A percentile compares a stretch with the other conserved stretches of the same genome.
phyloP scores from a whole-genome alignment of 805 yeast species.

The Kodamaea restingae region DNA sequence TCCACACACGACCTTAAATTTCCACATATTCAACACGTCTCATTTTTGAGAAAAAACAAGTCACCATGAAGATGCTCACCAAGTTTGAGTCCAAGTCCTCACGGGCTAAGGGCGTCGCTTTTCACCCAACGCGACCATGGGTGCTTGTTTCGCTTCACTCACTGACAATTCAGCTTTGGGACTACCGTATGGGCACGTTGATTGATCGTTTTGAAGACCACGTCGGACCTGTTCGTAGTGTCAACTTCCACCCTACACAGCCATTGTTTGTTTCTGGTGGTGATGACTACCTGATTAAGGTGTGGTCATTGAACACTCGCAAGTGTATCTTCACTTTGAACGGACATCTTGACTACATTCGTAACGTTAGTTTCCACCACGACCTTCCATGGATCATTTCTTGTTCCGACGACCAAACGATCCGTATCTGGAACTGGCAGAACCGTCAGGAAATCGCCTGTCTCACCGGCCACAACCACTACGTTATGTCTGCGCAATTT shows the following conservation, averaged over 20 bases:
- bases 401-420: slow-evolving; percentile 96
- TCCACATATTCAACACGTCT: slow-evolving; percentile 7
- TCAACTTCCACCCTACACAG: slow-evolving; percentile 96
- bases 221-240: slow-evolving; percentile 95
- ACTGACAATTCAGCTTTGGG: slow-evolving; percentile 99
- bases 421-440: slow-evolving; percentile 99
- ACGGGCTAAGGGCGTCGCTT: slow-evolving; percentile 95
- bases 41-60: slow-evolving; percentile 7
- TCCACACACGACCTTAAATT: background rate
- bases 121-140: slow-evolving; percentile 96
- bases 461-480: slow-evolving; percentile 96
- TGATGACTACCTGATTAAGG: slow-evolving; percentile 92
- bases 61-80: slow-evolving; percentile 29
- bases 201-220: slow-evolving; percentile 97
- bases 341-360: slow-evolving; percentile 93
- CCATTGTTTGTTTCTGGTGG: slow-evolving; percentile 97
- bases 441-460: slow-evolving; percentile 96
- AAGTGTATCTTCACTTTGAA: slow-evolving; percentile 86
- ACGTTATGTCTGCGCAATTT: slow-evolving; percentile 97
- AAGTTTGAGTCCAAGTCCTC: slow-evolving; percentile 96
- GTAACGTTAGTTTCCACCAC: slow-evolving; percentile 91
- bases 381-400: slow-evolving; percentile 97
- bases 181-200: slow-evolving; percentile 97
- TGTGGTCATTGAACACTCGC: slow-evolving; percentile 91
- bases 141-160: slow-evolving; percentile 91